Conservation (phyloP, 345 rosid species). For the Populus alba region DNA sequence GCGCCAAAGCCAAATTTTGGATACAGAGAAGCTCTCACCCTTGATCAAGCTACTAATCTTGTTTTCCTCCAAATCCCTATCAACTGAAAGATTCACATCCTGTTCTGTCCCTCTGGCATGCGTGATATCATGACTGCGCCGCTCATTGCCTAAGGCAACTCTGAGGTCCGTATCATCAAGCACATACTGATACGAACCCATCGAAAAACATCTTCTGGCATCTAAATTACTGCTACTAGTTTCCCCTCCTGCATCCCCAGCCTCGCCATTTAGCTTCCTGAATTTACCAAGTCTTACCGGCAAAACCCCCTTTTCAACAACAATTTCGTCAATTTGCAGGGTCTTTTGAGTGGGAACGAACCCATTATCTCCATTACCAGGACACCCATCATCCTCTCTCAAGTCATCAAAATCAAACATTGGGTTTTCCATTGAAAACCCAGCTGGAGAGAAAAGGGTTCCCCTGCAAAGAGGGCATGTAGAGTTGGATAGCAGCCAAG, state of each 20-base stretch:
- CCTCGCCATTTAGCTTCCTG: slow-evolving; percentile 22
- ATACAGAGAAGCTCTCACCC: slow-evolving; percentile 32
- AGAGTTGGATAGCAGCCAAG: slow-evolving; percentile 29
- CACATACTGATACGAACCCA: slow-evolving; percentile 35
- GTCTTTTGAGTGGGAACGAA: slow-evolving; percentile 16
- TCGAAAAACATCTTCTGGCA: slow-evolving; percentile 34
- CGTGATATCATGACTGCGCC: background rate
- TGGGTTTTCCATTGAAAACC: slow-evolving; percentile 26
- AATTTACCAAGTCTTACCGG: slow-evolving; percentile 35
- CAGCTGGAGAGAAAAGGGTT: slow-evolving; percentile 24
- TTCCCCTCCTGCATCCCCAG: slow-evolving; percentile 21
- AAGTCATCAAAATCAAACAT: slow-evolving; percentile 30
- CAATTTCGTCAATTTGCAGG: slow-evolving; percentile 24
- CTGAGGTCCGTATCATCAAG: slow-evolving; percentile 26
- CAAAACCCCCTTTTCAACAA: slow-evolving; percentile 21
- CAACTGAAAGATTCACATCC: slow-evolving; percentile 10
- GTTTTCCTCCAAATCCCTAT: slow-evolving; percentile 20
- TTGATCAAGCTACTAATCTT: slow-evolving; percentile 16
- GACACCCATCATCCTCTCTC: slow-evolving; percentile 16
- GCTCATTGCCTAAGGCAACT: slow-evolving; percentile 20
- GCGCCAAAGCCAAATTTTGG: slow-evolving; percentile 35
- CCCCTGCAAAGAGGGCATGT: slow-evolving; percentile 32
- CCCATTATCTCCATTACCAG: slow-evolving; percentile 17
- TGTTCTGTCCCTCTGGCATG: slow-evolving; percentile 1
- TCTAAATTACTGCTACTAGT: slow-evolving; percentile 35